Evolutionary conservation across 2,329 filamentous ascomycete genomes (phyloP).

Genomic region (Monosporascus cannonballus): DNA sequence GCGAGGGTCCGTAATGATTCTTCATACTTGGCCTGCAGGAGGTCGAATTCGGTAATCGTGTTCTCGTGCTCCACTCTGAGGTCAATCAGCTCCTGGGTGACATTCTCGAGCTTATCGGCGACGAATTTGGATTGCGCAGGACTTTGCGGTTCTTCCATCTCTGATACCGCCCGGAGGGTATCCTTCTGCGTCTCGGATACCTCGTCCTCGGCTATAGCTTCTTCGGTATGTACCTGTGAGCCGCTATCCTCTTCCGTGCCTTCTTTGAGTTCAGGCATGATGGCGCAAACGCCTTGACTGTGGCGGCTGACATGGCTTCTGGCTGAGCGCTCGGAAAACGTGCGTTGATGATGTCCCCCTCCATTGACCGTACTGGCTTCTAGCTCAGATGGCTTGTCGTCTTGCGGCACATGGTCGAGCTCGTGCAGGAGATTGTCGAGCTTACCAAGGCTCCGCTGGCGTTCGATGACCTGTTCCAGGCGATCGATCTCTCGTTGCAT

Average conservation of each 20-base stretch:
- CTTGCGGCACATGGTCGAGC: slow-evolving; percentile 69
- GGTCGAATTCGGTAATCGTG: slow-evolving; percentile 73
- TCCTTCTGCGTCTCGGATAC: slow-evolving; percentile 6
- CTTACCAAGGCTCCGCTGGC: slow-evolving; percentile 90
- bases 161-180: slow-evolving; percentile 1
- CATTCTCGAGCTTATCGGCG: slow-evolving; percentile 84
- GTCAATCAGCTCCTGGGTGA: slow-evolving; percentile 87
- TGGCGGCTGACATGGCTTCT: slow-evolving; percentile 50
- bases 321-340: slow-evolving; percentile 44
- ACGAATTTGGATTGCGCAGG: slow-evolving; percentile 80
- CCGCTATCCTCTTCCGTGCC: slow-evolving; percentile 26
- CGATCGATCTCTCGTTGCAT: slow-evolving; percentile 97
- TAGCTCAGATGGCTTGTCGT: slow-evolving; percentile 38
- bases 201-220: slow-evolving; percentile 4
- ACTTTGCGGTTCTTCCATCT: slow-evolving; percentile 44
- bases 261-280: slow-evolving; percentile 48
- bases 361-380: slow-evolving; percentile 32
- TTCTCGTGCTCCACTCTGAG: slow-evolving; percentile 85
- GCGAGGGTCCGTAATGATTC: slow-evolving; percentile 76
- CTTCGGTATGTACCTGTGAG: slow-evolving; percentile 11
- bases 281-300: slow-evolving; percentile 44
- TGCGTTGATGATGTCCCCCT: slow-evolving; percentile 34
- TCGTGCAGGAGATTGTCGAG: slow-evolving; percentile 89
- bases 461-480: slow-evolving; percentile 89
- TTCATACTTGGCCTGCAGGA: slow-evolving; percentile 83